Percentiles rank a stretch among this genome's conserved stretches.
Evolutionary conservation across 78 protist species (phyloP).

Genomic region (Dictyostelium discoideum): dicty_2.7 NC_007088.5:8291501-8292000

Average conservation of each 20-base stretch:
- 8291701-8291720: neutral
- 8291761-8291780: constrained; percentile 5
- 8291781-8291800: neutral
- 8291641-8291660: neutral
- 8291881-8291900: neutral
- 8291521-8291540: neutral
- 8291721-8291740: constrained; percentile 25
- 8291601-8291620: neutral
- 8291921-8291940: neutral
- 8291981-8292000: neutral
- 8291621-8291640: neutral
- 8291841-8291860: neutral
- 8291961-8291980: neutral
- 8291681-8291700: neutral
- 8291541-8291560: neutral
- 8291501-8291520: neutral
- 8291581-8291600: neutral
- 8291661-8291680: neutral
- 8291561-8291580: neutral
- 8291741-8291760: neutral
- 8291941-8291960: too few relatives aligned
- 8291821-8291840: neutral
- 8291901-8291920: constrained; percentile 7
- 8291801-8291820: neutral
- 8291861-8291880: neutral